Conservation (phyloP, 2,329 filamentous ascomycete species). For the Fonsecaea nubica region DNA sequence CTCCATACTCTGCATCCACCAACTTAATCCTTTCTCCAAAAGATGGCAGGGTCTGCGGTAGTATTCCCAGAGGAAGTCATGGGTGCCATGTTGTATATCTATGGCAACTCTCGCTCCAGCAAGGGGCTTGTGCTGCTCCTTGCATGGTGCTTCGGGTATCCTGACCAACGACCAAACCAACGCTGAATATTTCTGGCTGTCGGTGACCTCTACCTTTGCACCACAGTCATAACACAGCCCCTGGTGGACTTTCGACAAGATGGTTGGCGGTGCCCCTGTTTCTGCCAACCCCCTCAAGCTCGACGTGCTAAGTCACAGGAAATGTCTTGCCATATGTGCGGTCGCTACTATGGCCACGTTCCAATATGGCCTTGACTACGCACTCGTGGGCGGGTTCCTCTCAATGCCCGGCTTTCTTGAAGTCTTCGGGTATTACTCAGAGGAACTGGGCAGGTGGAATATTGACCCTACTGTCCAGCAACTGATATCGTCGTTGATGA, state of each 20-base stretch:
- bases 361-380: constrained; percentile 59
- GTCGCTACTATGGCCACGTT: constrained; percentile 58
- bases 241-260: not conserved
- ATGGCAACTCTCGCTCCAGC: not conserved
- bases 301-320: constrained; percentile 44
- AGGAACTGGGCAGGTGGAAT: constrained; percentile 37
- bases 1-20: constrained; percentile 1
- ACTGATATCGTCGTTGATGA: constrained; percentile 60
- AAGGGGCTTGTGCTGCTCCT: not conserved
- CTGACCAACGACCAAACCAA: not conserved
- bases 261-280: constrained; percentile 29
- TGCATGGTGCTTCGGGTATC: not conserved
- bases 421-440: constrained; percentile 59
- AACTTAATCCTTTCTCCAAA: not conserved
- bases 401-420: constrained; percentile 60
- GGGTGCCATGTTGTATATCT: not conserved
- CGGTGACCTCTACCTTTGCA: not conserved
- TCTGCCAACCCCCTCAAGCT: constrained; percentile 35
- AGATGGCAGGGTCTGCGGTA: not conserved
- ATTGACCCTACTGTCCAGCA: constrained; percentile 54
- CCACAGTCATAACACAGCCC: not conserved
- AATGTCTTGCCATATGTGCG: constrained; percentile 56
- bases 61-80: not conserved
- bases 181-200: not conserved
- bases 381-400: constrained; percentile 55